Base-by-base conservation (phyloP, 73 alveolate species). In the Stentor coeruleus region DNA sequence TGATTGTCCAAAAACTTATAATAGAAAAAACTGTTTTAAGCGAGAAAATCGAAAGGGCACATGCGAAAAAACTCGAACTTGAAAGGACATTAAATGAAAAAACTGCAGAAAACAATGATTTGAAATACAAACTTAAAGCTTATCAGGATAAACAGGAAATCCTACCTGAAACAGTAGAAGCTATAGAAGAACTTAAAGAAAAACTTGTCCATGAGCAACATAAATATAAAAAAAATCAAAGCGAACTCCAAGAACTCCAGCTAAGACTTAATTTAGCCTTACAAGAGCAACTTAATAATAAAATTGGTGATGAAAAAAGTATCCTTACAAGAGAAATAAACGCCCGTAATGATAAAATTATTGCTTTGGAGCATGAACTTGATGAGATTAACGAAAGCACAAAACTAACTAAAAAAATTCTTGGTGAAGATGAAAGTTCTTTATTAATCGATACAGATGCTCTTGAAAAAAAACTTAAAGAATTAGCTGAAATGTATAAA, bases 1-100 rank as follows among this genome's bases (percentile, higher is more conserved):
- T 39, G n/a, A 89, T 82, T 38, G 38, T 41, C 39, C 66, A 59
- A 36, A 39, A 39, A 81, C 38, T 40, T 60, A 82, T 87, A 87
- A 58, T 79, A 72, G 79, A 66, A 31, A 20, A 20, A 2, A 11
- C 36, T 66, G 79, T 31, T 1, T 11, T 66, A 0, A 26, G 49
- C 20, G 66, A 49, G 6, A 49, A 49, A 49, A 6, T 49, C 20
- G 66, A 49, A 49, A 49, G 20, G 20, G 66, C 28, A 6, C 66
- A 49, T 0, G 33, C 79, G 37, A 66, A 33, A 66, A 66, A 20
- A 31, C 39, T 66, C 33, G 79, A 66, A 2, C 79, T 20, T 20
- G 79, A 66, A 66, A 20, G 37, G 33, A 20, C 11, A 26, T 66
- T 66, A 66, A 66, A 66, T 66, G 79, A 66, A 66, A 66, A 40